Conservation (phyloP, 2,329 filamentous ascomycete species). For the Didymella keratinophila region DNA sequence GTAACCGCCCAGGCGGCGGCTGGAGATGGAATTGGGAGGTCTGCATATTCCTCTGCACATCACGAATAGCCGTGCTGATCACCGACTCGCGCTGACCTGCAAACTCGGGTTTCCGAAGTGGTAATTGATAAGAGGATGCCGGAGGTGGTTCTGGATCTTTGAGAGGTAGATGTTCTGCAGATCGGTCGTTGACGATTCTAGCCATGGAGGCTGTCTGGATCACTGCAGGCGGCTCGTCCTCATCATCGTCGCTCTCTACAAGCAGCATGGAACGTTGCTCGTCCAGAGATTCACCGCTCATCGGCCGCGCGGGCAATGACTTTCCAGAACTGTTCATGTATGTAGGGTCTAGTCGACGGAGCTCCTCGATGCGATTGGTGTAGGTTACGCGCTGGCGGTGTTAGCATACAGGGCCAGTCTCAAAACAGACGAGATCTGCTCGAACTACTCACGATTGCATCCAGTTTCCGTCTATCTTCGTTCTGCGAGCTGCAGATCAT, state of each 20-base stretch:
- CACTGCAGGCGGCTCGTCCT: slow-evolving; percentile 50
- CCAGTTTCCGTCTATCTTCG: slow-evolving; percentile 88
- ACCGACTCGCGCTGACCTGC: slow-evolving; percentile 48
- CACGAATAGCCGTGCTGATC: slow-evolving; percentile 52
- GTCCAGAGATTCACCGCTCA: slow-evolving; percentile 65
- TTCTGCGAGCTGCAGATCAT: slow-evolving; percentile 83
- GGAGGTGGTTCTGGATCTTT: slow-evolving; percentile 34
- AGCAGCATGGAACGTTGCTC: slow-evolving; percentile 50
- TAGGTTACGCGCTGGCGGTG: slow-evolving; percentile 79
- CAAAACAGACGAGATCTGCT: not conserved
- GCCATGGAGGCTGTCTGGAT: slow-evolving; percentile 63
- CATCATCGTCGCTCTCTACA: slow-evolving; percentile 42
- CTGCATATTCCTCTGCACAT: slow-evolving; percentile 49
- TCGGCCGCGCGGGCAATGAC: slow-evolving; percentile 74
- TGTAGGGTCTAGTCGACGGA: slow-evolving; percentile 73
- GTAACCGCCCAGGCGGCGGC: slow-evolving; percentile 44
- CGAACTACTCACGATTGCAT: slow-evolving; percentile 79
- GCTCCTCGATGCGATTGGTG: slow-evolving; percentile 84
- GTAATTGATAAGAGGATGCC: slow-evolving; percentile 35
- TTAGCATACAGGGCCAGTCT: slow-evolving; percentile 18
- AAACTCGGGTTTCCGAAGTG: slow-evolving; percentile 43
- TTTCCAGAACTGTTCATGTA: slow-evolving; percentile 67
- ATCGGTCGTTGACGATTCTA: slow-evolving; percentile 58
- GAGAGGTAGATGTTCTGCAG: slow-evolving; percentile 32
- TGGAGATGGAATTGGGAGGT: slow-evolving; percentile 45